phyloP scores from a whole-genome alignment of 805 yeast species.

The Starmera amethionina region DNA sequence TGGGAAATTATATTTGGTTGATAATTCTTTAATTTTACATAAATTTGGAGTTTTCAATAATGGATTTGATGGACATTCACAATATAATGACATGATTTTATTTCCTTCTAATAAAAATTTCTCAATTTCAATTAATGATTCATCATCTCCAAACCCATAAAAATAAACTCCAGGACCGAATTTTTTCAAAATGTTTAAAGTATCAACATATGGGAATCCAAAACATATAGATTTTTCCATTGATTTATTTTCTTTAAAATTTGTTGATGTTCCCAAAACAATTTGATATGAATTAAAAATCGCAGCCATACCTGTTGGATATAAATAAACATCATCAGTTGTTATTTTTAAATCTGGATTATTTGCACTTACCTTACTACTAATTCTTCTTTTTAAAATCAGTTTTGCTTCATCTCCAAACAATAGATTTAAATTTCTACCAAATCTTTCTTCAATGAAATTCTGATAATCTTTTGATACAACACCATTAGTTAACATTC shows the following conservation, averaged over 20 bases:
- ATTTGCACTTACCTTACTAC: slow-evolving; percentile 38
- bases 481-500: not conserved
- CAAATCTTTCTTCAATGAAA: slow-evolving; percentile 83
- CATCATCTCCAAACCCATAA: slow-evolving; percentile 75
- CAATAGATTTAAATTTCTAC: slow-evolving; percentile 74
- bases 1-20: slow-evolving; percentile 62
- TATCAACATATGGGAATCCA: slow-evolving; percentile 95
- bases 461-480: slow-evolving; percentile 41
- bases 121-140: slow-evolving; percentile 58
- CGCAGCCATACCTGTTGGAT: slow-evolving; percentile 89
- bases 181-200: slow-evolving; percentile 72
- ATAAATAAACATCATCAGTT: slow-evolving; percentile 69
- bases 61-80: slow-evolving; percentile 97
- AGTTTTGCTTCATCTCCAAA: slow-evolving; percentile 67
- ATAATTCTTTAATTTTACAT: slow-evolving; percentile 48
- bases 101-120: slow-evolving; percentile 49
- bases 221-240: slow-evolving; percentile 68
- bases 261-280: slow-evolving; percentile 21
- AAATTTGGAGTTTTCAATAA: slow-evolving; percentile 78
- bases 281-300: slow-evolving; percentile 74
- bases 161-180: slow-evolving; percentile 90
- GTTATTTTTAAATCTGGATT: slow-evolving; percentile 14
- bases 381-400: slow-evolving; percentile 66
- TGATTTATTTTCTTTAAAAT: slow-evolving; percentile 8
- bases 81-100: slow-evolving; percentile 65